Evolutionary conservation across 2,329 filamentous ascomycete species (phyloP), one percentile per base, ranked within the genome.

Genomic region (Aspergillus nomiae): DNA sequence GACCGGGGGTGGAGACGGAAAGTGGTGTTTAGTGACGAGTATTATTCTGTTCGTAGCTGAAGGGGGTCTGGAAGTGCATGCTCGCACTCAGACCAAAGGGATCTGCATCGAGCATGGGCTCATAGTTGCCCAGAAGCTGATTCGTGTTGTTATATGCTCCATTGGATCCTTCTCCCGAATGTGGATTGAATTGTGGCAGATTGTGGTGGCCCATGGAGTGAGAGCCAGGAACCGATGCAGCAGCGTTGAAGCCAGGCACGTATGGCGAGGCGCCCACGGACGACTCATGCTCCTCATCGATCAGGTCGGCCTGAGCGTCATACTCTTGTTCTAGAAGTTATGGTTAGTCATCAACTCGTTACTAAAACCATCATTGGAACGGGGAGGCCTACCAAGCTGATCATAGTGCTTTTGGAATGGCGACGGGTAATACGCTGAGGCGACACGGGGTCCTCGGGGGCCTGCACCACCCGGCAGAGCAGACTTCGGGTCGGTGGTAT

Each of bases 391-490:
- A 91, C 94, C 94, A 78, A 98, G 88, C 84, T 97, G 92, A 79
- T 96, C 92, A 80, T 96, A 94, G 78, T 97, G 94, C 77, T 91
- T 95, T 75, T 96, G 92, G 80, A 96, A 97, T 21, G 92, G 90
- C 62, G 92, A 90, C 56, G 91, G 89, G 76, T 96, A 97, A 80
- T 90, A 96, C 59, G 80, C 80, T 46, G 83, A 78, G 38, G 84
- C 77, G 54, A 80, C 69, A 19, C 77, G 77, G 54, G 75, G 58
- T 57, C 67, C 70, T 34, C 76, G 71, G 32, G 75, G 66, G 10
- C 66, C 68, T 32, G 68, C 57, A 32, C 66, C 63, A 59, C 73
- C 73, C 46, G 74, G 69, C 53, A 74, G 62, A 34, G 74, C 70
- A 12, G 74, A 67, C 62, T 80, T 77, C 21, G 73, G 59, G 19